phyloP scores from a whole-genome alignment of 805 yeast genomes.

The Starmerella cellae region DNA sequence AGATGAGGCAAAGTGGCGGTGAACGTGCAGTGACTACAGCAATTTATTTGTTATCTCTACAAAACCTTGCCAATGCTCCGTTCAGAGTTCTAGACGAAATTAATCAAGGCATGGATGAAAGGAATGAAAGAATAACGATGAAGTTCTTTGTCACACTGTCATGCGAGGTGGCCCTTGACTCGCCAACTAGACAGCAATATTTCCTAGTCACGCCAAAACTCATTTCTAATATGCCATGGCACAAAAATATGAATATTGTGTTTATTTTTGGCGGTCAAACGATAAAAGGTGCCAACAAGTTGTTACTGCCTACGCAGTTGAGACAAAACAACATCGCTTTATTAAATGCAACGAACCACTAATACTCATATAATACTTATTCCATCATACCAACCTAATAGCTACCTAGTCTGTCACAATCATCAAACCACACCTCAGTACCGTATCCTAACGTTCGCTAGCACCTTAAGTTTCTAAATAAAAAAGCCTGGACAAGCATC shows the following conservation, averaged over 20 bases:
- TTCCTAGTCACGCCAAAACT: conserved; percentile 88
- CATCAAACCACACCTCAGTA: too few species aligned
- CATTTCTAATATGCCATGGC: conserved; percentile 62
- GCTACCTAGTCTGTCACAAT: too few species aligned
- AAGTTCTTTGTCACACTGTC: conserved; percentile 74
- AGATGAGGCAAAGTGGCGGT: conserved; percentile 94
- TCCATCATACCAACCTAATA: too few species aligned
- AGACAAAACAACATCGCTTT: too few species aligned
- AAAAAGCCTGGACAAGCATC: too few species aligned
- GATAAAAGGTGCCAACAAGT: not conserved
- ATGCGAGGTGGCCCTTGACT: conserved; percentile 33
- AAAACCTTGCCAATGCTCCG: conserved; percentile 77
- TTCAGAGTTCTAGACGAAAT: conserved; percentile 95
- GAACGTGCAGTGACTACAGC: conserved; percentile 94
- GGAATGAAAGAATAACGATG: conserved; percentile 79
- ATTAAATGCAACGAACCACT: not conserved
- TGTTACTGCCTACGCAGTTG: not conserved
- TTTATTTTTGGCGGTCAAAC: conserved; percentile 52
- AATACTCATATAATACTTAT: not conserved
- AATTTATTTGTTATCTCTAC: conserved; percentile 77
- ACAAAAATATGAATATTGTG: conserved; percentile 68
- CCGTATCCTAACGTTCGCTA: too few species aligned
- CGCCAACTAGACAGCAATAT: conserved; percentile 50
- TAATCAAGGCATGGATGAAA: conserved; percentile 96
- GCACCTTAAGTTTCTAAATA: too few species aligned